A percentile compares a stretch with the other conserved stretches of the same genome.
These are phyloP conservation scores for Raffaelea ambrosiae DNA, from an alignment of 2,329 filamentous ascomycete genomes.

Conservation along the genomic window DNA sequence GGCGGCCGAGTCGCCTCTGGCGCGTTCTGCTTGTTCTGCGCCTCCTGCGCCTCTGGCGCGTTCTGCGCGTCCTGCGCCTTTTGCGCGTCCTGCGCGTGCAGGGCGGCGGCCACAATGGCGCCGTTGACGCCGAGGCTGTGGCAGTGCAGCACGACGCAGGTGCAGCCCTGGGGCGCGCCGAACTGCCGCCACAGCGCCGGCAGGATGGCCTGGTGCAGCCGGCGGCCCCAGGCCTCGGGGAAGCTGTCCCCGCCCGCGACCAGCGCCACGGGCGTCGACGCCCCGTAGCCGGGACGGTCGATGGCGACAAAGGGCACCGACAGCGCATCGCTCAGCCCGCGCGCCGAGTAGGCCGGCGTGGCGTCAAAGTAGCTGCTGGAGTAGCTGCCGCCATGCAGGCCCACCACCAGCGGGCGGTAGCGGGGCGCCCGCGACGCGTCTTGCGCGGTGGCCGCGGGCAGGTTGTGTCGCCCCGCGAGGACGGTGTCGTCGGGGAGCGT, in stretches of 20 bases:
- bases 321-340: conserved; percentile 7
- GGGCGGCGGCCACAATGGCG: conserved; percentile 12
- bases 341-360: conserved; percentile 9
- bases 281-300: conserved; percentile 14
- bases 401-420: conserved; percentile 11
- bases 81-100: conserved; percentile 1
- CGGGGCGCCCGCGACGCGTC: background rate
- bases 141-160: conserved; percentile 12
- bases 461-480: background rate
- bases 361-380: conserved; percentile 14
- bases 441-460: background rate
- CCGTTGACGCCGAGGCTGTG: conserved; percentile 14
- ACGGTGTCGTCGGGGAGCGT: background rate
- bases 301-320: conserved; percentile 15
- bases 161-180: conserved; percentile 10
- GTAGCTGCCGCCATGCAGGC: conserved; percentile 16
- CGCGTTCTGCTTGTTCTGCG: too few relatives aligned
- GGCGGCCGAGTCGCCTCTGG: background rate
- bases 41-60: too few relatives aligned
- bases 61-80: too few relatives aligned
- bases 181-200: conserved; percentile 14
- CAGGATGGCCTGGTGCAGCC: conserved; percentile 10
- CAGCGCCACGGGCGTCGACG: conserved; percentile 8
- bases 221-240: conserved; percentile 6
- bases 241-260: conserved; percentile 7